Percentiles rank a stretch among this genome's conserved stretches.
Conservation (phyloP, 352 stramenopile species). For the Globisporangium sylvaticum region DNA sequence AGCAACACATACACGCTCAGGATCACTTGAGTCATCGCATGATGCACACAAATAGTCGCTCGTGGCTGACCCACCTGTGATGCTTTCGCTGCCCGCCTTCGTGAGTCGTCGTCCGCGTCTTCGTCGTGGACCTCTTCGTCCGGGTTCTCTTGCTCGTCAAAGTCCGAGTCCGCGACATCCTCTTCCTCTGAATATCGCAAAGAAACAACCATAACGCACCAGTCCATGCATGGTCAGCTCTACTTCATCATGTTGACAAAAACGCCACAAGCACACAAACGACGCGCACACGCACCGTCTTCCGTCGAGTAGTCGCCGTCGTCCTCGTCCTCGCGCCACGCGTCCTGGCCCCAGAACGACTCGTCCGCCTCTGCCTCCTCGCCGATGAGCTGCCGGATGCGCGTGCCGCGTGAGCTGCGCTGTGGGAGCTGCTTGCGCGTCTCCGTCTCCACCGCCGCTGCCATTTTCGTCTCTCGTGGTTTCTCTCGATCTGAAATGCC, state of each 20-base stretch:
- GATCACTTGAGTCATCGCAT: neutral
- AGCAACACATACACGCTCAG: neutral
- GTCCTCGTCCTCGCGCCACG: constrained; percentile 80
- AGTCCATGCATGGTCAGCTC: neutral
- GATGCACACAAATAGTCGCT: neutral
- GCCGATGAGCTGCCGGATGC: constrained; percentile 82
- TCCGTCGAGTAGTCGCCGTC: constrained; percentile 88
- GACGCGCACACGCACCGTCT: constrained; percentile 41
- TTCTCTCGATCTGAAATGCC: neutral
- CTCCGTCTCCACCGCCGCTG: neutral
- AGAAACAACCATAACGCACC: neutral
- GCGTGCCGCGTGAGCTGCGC: constrained; percentile 61
- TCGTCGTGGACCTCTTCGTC: constrained; percentile 76
- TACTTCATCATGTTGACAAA: neutral
- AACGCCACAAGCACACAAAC: neutral
- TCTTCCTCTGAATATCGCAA: constrained; percentile 63
- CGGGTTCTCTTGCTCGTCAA: constrained; percentile 78
- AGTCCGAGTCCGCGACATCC: constrained; percentile 86
- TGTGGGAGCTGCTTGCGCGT: constrained; percentile 45
- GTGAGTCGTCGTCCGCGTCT: constrained; percentile 43
- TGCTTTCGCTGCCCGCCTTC: constrained; percentile 22
- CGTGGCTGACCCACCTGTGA: constrained; percentile 8
- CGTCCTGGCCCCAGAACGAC: constrained; percentile 84
- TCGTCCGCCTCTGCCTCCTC: constrained; percentile 86
- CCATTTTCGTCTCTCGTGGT: neutral